Base-by-base conservation (phyloP, 495 filamentous ascomycete genomes). In the Penicillium egyptiacum region DNA sequence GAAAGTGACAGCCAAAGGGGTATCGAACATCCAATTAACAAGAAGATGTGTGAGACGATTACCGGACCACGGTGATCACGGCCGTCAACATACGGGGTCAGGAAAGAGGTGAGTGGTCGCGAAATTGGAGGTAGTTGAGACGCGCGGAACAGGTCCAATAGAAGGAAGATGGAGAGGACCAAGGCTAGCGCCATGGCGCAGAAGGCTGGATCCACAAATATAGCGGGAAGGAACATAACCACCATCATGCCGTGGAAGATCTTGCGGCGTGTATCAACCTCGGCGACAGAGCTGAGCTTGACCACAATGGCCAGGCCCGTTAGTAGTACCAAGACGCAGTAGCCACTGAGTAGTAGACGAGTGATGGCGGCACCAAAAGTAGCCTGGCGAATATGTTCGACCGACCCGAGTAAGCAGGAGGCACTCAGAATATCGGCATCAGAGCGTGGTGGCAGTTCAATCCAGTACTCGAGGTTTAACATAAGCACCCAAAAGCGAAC, bases 241-340 rank as follows among this genome's bases (percentile, higher is more conserved):
- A 98, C 92, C 84, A 97, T 96, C 85, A 91, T 96, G 59, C 93
- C 94, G 70, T 99, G 94, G 72, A 99, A 99, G 10, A 99, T 88
- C 72, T 99, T 99, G 37, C 94, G 85, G n/a, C 94, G 83, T 3
- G 94, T 99, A 72, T 99, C 95, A 35, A 98, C 92, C 73, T 96
- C 90, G 5, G 81, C 81, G 51, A 88, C 67, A 14, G 84, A 71
- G 37, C 87, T 88, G 25, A 97, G 78, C 33, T 81, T 82, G 55
- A 89, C 81, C 5, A 97, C 91, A 3, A 88, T 71, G 2, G 81
- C 72, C 40, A 98, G 77, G 2, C 92, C 95, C 8, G 85, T 62
- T 22, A 79, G 64, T 31, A 99, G 76, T 31, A 94, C 81, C 41
- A 69, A 30, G 9, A 86, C 23, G 74, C 87, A 97, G 79, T 96